Base-by-base conservation (phyloP, 2,329 filamentous ascomycete species). In the Penicillium sp. region DNA sequence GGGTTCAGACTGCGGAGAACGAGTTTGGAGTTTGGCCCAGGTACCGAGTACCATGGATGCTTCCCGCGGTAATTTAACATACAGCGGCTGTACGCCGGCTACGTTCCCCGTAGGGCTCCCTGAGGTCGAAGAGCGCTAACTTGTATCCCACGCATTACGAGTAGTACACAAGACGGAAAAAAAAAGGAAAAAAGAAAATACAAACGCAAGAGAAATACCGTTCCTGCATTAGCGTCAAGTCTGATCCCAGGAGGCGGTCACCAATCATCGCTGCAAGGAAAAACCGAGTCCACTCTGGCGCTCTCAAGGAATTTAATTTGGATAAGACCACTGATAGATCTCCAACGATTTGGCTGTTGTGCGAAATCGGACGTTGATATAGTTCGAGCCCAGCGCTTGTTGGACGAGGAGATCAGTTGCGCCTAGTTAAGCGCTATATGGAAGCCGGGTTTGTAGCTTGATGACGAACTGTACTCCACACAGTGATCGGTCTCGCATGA, bases 211-310 rank as follows among this genome's bases (percentile, higher is more conserved):
- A 40, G 31, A 31, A 40, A 41, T 40, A 53, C 58, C 66, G 66
- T 69, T 67, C 65, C 66, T 69, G 66, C 66, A 67, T 67, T 69
- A 69, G 66, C 58, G 65, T 43, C 56, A 55, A 59, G 47, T 57
- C 53, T 52, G 53, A 54, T 50, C 47, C 47, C 30, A 49, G 25
- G 33, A 34, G 35, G 49, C 42, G 34, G 33, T 16, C 31, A 33
- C 14, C 31, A 33, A 19, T 40, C 31, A 18, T 44, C 35, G 16
- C 46, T 49, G 46, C 46, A 49, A 31, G 43, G 46, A n/a, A 49
- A 49, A 49, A 44, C 43, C 46, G 45, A 36, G 39, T 44, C 46
- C 45, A 43, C 49, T 31, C 30, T 49, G 13, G 19, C 3, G 6
- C 5, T 5, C 22, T 22, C 19, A 5, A 22, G 19, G 19, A 22